Evolutionary conservation across 1,139 yeast species (phyloP).

Genomic region (Diutina siamensis): DNA sequence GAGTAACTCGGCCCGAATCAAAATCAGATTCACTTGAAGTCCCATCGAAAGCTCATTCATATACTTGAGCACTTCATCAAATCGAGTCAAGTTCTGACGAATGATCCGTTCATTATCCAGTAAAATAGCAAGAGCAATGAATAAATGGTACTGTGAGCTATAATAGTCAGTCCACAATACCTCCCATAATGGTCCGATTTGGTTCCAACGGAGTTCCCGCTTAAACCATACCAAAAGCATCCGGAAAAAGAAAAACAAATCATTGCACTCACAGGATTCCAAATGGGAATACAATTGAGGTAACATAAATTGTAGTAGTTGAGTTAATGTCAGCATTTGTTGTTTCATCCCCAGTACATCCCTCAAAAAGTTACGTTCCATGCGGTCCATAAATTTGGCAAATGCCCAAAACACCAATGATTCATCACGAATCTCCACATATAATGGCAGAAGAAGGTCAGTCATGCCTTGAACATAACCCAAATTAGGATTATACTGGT

Average conservation of each 20-base stretch:
- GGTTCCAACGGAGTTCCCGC: slow-evolving; percentile 78
- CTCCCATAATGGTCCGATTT: slow-evolving; percentile 79
- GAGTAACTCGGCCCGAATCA: slow-evolving; percentile 71
- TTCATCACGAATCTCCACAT: slow-evolving; percentile 69
- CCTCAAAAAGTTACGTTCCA: slow-evolving; percentile 88
- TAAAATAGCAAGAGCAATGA: slow-evolving; percentile 75
- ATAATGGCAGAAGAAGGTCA: slow-evolving; percentile 80
- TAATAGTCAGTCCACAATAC: slow-evolving; percentile 80
- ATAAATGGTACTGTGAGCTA: slow-evolving; percentile 77
- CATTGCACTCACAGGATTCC: slow-evolving; percentile 78
- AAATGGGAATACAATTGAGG: slow-evolving; percentile 77
- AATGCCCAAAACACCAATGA: slow-evolving; percentile 82
- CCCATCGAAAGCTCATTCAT: slow-evolving; percentile 82
- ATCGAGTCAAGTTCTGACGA: slow-evolving; percentile 56
- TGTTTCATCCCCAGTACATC: slow-evolving; percentile 90
- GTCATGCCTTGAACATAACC: slow-evolving; percentile 99
- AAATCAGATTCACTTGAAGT: slow-evolving; percentile 59
- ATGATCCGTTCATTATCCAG: slow-evolving; percentile 80
- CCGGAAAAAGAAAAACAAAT: slow-evolving; percentile 85
- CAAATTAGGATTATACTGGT: slow-evolving; percentile 68
- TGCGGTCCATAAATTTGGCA: slow-evolving; percentile 77
- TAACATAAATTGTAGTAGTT: slow-evolving; percentile 76
- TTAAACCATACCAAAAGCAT: slow-evolving; percentile 94
- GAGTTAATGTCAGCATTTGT: slow-evolving; percentile 76
- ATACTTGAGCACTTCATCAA: slow-evolving; percentile 87